Conservation (phyloP, 352 stramenopile species). For the Phytophthora brassicae region DNA sequence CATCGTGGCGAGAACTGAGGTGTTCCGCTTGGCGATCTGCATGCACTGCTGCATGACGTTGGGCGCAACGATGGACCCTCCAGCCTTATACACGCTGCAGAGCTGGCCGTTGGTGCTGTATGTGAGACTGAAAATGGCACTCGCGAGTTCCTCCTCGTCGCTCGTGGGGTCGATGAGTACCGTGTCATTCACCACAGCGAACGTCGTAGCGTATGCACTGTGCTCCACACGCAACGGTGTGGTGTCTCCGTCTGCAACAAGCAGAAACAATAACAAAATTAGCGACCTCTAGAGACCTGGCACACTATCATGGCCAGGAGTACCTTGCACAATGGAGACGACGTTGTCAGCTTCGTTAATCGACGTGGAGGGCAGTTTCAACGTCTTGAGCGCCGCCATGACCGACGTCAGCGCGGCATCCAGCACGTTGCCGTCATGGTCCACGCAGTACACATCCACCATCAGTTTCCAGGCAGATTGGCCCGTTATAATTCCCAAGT, state of each 20-base stretch:
- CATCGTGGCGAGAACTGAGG: slow-evolving; percentile 37
- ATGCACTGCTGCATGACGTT: slow-evolving; percentile 67
- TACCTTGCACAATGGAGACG: slow-evolving; percentile 67
- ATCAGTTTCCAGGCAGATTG: slow-evolving; percentile 83
- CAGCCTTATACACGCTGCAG: slow-evolving; percentile 72
- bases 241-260: slow-evolving; percentile 46
- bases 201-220: slow-evolving; percentile 63
- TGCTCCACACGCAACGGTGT: slow-evolving; percentile 59
- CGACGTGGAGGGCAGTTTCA: slow-evolving; percentile 60
- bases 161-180: slow-evolving; percentile 74
- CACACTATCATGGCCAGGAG: background rate
- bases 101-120: slow-evolving; percentile 69
- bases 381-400: slow-evolving; percentile 68
- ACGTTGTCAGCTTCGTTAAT: slow-evolving; percentile 72
- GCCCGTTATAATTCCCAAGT: slow-evolving; percentile 68
- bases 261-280: background rate
- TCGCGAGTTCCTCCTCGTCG: slow-evolving; percentile 68
- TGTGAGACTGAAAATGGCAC: slow-evolving; percentile 58
- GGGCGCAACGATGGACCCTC: slow-evolving; percentile 47
- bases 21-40: slow-evolving; percentile 52
- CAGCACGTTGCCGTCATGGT: slow-evolving; percentile 83
- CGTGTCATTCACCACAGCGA: slow-evolving; percentile 55
- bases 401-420: slow-evolving; percentile 69
- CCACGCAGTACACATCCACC: slow-evolving; percentile 78
- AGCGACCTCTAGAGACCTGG: too few species aligned